phyloP scores from a whole-genome alignment of 2,329 filamentous ascomycete genomes.

The Chlorencoelia australis region DNA sequence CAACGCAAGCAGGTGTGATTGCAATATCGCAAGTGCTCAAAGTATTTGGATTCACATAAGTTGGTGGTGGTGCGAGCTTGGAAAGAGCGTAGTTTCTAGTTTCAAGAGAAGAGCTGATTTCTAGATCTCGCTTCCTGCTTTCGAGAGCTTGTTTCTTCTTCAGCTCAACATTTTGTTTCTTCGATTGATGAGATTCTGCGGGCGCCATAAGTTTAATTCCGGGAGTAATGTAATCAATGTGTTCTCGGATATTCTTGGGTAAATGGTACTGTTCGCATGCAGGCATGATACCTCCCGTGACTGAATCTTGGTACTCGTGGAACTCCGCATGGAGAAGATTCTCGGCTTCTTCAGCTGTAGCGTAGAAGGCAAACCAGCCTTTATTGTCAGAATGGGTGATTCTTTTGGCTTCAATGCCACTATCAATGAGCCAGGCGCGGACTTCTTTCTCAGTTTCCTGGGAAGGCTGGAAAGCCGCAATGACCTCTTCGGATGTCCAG shows the following conservation, averaged over 20 bases:
- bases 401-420: conserved; percentile 24
- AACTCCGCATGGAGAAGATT: conserved; percentile 28
- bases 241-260: conserved; percentile 35
- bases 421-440: conserved; percentile 26
- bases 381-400: conserved; percentile 29
- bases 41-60: conserved; percentile 28
- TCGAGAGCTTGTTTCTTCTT: conserved; percentile 1
- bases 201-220: conserved; percentile 31
- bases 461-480: conserved; percentile 26
- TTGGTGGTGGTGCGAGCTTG: background rate
- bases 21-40: conserved; percentile 24
- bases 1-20: conserved; percentile 21
- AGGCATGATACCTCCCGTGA: conserved; percentile 22
- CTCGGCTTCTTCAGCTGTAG: conserved; percentile 28
- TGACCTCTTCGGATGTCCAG: conserved; percentile 26
- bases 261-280: conserved; percentile 33
- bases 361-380: conserved; percentile 30
- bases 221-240: conserved; percentile 42
- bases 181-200: conserved; percentile 29
- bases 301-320: conserved; percentile 36
- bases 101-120: background rate
- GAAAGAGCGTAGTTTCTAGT: conserved; percentile 5
- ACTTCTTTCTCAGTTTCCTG: conserved; percentile 26
- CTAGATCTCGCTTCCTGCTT: conserved; percentile 5
- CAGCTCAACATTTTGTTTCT: conserved; percentile 1